Evolutionary conservation across 1,284 basidiomycete genomes (phyloP).

Genomic region (Sanghuangporus sanghuang): DNA sequence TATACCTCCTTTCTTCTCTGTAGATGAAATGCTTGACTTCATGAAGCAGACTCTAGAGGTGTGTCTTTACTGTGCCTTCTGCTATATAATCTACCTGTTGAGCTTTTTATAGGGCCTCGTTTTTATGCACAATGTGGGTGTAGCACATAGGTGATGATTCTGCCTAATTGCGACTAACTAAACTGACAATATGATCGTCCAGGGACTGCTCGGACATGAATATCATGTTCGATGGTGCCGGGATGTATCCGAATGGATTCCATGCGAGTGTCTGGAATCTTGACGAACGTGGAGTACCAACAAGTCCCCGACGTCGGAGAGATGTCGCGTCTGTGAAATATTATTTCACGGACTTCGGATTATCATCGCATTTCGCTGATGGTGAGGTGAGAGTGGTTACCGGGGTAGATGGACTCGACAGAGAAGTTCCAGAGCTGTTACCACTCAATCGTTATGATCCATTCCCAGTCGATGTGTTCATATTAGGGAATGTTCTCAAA

Average conservation of each 20-base stretch:
- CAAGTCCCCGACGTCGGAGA: conserved; percentile 3
- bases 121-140: conserved; percentile 2
- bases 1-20: conserved; percentile 1
- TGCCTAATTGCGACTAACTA: neutral
- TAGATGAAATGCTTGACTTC: conserved; percentile 10
- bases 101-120: neutral
- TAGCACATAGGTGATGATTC: conserved; percentile 10
- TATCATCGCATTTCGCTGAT: conserved; percentile 19
- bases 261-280: conserved; percentile 9
- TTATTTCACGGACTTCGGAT: conserved; percentile 28
- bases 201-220: neutral
- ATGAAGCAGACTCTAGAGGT: conserved; percentile 9
- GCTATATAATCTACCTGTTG: neutral
- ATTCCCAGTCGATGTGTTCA: conserved; percentile 6
- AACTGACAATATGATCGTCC: neutral
- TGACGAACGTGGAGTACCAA: neutral
- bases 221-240: conserved; percentile 7
- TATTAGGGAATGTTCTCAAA: conserved; percentile 5
- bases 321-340: conserved; percentile 21
- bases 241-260: conserved; percentile 7
- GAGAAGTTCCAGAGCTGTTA: neutral
- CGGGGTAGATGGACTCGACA: neutral
- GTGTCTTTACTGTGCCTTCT: neutral
- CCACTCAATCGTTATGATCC: neutral
- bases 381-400: neutral